Evolutionary conservation across 2,329 filamentous ascomycete species (phyloP).

Genomic region (Penicillium sp.): DNA sequence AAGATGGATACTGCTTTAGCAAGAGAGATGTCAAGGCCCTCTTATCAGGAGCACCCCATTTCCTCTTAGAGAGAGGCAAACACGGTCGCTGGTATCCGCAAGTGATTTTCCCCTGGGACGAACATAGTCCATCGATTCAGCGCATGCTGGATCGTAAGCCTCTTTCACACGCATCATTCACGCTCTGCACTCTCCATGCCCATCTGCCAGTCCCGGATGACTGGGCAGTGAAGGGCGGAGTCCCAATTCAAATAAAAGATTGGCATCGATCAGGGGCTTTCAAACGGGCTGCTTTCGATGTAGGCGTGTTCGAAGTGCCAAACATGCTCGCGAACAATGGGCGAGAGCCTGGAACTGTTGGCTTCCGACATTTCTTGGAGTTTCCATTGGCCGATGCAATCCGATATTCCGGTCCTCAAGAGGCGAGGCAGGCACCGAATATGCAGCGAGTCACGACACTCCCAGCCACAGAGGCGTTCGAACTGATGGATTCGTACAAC

Average conservation of each 20-base stretch:
- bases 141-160: conserved; percentile 41
- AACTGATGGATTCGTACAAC: conserved; percentile 34
- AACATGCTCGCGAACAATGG: conserved; percentile 50
- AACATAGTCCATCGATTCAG: conserved; percentile 38
- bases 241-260: conserved; percentile 23
- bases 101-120: conserved; percentile 46
- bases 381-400: conserved; percentile 41
- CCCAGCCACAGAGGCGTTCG: conserved; percentile 32
- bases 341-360: conserved; percentile 47
- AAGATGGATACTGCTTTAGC: conserved; percentile 17
- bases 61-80: conserved; percentile 44
- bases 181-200: conserved; percentile 43
- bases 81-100: conserved; percentile 43
- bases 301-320: conserved; percentile 48
- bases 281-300: conserved; percentile 42
- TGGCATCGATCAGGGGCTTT: conserved; percentile 25
- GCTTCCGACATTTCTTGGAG: conserved; percentile 49
- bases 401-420: conserved; percentile 21
- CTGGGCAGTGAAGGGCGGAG: conserved; percentile 29
- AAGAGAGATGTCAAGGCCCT: conserved; percentile 41
- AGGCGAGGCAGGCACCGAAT: conserved; percentile 18
- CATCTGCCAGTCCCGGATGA: conserved; percentile 44
- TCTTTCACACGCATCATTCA: conserved; percentile 43
- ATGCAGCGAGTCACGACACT: conserved; percentile 25
- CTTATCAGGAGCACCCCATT: conserved; percentile 46